Percentiles rank a stretch among this genome's conserved stretches.
These are phyloP conservation scores for Lepidium aucheri DNA, from an alignment of 345 rosid species.

Conservation along the genomic window DNA sequence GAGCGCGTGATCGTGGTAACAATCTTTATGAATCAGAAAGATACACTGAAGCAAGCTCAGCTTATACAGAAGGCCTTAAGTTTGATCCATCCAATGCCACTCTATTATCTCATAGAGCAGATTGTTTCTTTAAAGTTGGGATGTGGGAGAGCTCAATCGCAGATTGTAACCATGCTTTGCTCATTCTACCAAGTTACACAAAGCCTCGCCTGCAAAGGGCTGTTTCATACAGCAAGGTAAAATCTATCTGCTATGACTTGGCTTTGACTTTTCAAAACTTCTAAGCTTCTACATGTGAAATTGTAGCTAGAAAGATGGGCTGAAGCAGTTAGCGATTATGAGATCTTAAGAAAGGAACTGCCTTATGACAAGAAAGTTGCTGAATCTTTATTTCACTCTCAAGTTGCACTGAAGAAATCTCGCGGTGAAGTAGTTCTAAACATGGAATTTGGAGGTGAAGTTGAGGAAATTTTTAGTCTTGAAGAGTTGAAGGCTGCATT, in stretches of 20 bases:
- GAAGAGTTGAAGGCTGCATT: constrained; percentile 80
- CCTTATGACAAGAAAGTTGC: constrained; percentile 78
- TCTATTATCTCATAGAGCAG: constrained; percentile 79
- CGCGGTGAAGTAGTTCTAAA: constrained; percentile 85
- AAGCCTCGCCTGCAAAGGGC: constrained; percentile 88
- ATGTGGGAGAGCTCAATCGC: constrained; percentile 74
- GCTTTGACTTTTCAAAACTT: not conserved
- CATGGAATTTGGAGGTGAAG: constrained; percentile 95
- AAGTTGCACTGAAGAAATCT: constrained; percentile 87
- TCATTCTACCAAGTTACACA: constrained; percentile 57
- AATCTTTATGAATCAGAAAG: constrained; percentile 94
- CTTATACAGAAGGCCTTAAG: constrained; percentile 84
- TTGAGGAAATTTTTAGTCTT: constrained; percentile 60
- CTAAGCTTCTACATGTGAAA: constrained; percentile 8
- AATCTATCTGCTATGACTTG: not conserved
- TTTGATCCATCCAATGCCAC: constrained; percentile 74
- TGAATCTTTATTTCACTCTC: constrained; percentile 83
- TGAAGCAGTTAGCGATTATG: constrained; percentile 86
- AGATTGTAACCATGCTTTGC: constrained; percentile 73
- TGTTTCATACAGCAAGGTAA: constrained; percentile 77
- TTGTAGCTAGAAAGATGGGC: constrained; percentile 81
- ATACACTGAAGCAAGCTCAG: constrained; percentile 89
- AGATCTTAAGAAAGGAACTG: constrained; percentile 66
- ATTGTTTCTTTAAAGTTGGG: constrained; percentile 86
- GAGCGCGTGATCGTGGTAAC: constrained; percentile 80